phyloP scores from a whole-genome alignment of 106 monocot genomes.

The Dendrobium huoshanense region DNA sequence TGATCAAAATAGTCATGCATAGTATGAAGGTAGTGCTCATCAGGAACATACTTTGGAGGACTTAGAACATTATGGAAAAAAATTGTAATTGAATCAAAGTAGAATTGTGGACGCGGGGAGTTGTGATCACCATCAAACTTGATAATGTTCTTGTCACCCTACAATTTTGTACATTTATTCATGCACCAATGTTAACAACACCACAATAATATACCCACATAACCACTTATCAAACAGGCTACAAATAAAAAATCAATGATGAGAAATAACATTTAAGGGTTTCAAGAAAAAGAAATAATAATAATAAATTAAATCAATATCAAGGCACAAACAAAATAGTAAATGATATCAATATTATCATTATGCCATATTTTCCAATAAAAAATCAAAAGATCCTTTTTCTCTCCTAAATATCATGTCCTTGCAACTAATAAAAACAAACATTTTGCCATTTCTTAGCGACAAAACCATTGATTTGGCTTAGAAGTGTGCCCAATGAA shows the following conservation, averaged over 20 bases:
- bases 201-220: background rate
- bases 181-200: background rate
- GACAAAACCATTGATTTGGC: background rate
- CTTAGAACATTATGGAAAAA: slow-evolving; percentile 94
- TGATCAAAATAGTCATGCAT: slow-evolving; percentile 50
- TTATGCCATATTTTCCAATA: background rate
- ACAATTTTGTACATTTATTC: slow-evolving; percentile 16
- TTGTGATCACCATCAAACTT: slow-evolving; percentile 99
- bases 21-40: slow-evolving; percentile 40
- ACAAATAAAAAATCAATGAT: too few species aligned
- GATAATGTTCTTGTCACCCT: slow-evolving; percentile 99
- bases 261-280: background rate
- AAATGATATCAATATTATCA: background rate
- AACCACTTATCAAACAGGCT: too few species aligned
- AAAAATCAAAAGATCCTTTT: background rate
- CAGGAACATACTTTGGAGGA: slow-evolving; percentile 53
- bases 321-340: background rate
- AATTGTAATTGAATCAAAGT: slow-evolving; percentile 95
- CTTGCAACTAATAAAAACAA: background rate
- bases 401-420: background rate
- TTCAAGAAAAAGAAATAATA: background rate
- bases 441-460: background rate
- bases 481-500: background rate
- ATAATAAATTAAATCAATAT: background rate
- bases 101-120: slow-evolving; percentile 94